A percentile compares a stretch with the other conserved stretches of the same genome.
phyloP scores from a whole-genome alignment of 305 asterid genomes.

The Rubia occidens region DNA sequence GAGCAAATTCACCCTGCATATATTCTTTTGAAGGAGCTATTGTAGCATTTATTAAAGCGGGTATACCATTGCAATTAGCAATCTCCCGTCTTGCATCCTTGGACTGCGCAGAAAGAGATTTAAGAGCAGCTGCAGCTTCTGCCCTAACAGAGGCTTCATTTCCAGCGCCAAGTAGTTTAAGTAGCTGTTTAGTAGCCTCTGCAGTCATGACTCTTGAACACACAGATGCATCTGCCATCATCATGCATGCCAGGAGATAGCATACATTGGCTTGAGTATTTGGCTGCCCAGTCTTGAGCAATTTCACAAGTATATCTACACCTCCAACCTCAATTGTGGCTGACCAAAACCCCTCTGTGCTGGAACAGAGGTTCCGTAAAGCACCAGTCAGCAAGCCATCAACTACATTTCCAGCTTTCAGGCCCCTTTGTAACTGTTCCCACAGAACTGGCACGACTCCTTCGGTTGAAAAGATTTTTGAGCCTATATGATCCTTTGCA shows the following conservation, averaged over 20 bases:
- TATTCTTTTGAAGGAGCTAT: conserved; percentile 99
- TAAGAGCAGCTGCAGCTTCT: conserved; percentile 95
- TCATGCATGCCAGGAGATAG: conserved; percentile 92
- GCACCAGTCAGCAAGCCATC: conserved; percentile 90
- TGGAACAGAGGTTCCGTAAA: conserved; percentile 71
- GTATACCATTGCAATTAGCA: conserved; percentile 83
- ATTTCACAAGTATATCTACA: conserved; percentile 77
- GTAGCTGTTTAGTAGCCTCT: conserved; percentile 80
- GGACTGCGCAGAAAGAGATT: conserved; percentile 94
- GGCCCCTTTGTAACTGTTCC: conserved; percentile 86
- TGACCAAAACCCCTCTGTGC: conserved; percentile 98
- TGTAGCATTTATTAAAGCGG: conserved; percentile 89
- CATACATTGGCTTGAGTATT: conserved; percentile 95
- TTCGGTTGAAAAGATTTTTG: conserved; percentile 95
- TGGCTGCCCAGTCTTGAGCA: conserved; percentile 76
- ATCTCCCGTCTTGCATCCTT: conserved; percentile 86
- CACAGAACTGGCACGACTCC: conserved; percentile 96
- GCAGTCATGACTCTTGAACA: conserved; percentile 76
- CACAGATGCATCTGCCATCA: conserved; percentile 94
- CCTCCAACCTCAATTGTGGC: conserved; percentile 83
- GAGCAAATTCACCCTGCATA: conserved; percentile 99
- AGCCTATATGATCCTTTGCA: conserved; percentile 91
- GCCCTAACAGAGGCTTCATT: conserved; percentile 95
- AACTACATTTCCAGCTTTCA: conserved; percentile 74
- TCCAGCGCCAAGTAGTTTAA: conserved; percentile 76